Evolutionary conservation across 768 basidiomycete genomes (phyloP).

Genomic region (Boletus sp.): DNA sequence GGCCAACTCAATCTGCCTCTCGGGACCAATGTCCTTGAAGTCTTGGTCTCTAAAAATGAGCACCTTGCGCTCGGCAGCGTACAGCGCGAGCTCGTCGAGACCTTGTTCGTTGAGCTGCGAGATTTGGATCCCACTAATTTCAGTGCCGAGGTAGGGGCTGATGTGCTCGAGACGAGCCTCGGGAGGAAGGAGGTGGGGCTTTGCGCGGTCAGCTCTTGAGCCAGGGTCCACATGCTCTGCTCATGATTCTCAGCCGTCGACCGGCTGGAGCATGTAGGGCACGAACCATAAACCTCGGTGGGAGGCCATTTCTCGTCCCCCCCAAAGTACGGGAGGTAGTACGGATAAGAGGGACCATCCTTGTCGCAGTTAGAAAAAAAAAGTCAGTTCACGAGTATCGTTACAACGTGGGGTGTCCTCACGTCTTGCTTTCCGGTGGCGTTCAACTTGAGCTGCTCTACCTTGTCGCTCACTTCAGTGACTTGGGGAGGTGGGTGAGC

Average conservation of each 20-base stretch:
- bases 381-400: neutral
- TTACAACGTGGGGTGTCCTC: neutral
- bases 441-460: constrained; percentile 6
- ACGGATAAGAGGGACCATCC: constrained; percentile 46
- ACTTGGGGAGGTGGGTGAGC: constrained; percentile 3
- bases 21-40: constrained; percentile 54
- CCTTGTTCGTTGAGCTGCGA: constrained; percentile 50
- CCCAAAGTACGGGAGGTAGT: constrained; percentile 48
- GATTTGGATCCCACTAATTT: constrained; percentile 49
- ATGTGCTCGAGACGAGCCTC: constrained; percentile 39
- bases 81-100: constrained; percentile 51
- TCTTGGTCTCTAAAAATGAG: constrained; percentile 58
- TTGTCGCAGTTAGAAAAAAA: neutral
- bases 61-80: constrained; percentile 50
- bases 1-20: constrained; percentile 51
- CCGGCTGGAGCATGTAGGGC: neutral
- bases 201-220: constrained; percentile 45
- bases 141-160: constrained; percentile 51
- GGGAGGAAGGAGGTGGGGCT: constrained; percentile 46
- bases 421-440: constrained; percentile 2
- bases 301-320: constrained; percentile 48
- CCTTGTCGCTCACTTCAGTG: neutral
- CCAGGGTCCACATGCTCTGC: constrained; percentile 45
- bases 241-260: neutral
- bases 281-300: constrained; percentile 32